Evolutionary conservation across 345 rosid species (phyloP), one percentile per base, ranked within the genome.

Genomic region (Dovyalis caffra): DNA sequence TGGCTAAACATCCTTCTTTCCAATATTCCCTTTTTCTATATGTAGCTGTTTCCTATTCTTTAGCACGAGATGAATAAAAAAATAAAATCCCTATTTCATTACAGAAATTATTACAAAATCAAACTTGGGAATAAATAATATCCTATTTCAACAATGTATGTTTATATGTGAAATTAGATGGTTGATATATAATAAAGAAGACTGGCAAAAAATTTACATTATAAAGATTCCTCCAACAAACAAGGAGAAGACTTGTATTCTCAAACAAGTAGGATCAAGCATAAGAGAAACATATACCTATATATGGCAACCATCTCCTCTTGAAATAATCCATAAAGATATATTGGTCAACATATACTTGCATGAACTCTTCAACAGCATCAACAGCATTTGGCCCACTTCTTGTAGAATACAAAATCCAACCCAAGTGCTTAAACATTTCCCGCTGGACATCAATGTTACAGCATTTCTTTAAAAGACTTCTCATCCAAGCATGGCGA

Each of bases 401-500:
- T 83, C 83, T 80, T 5, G 85, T 74, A 67, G 84, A 79, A 77
- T 79, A 86, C 77, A 86, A 82, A 76, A 83, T 76, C 77, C 81
- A 81, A 40, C 87, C 82, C 64, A 87, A 75, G 73, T 82, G 79
- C 80, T 85, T 87, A 77, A 83, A 80, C 83, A 87, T 85, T 76
- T 87, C 87, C 60, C 71, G 79, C 68, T 83, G 88, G 57, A 87
- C 79, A 53, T 82, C 88, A 75, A 71, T 25, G 71, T 77, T 80
- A 79, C 78, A 72, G 76, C 90, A 74, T 49, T 73, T 85, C 83
- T 87, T 87, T 58, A 83, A 53, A 68, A 87, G 81, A 76, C 70
- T 85, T 77, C 81, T 87, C 64, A 85, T 85, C 90, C 87, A 87
- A 82, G 87, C 76, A 68, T 74, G 88, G 26, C 86, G 90, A 80